Base-by-base conservation (phyloP, 2,329 filamentous ascomycete species). In the Fusarium camptoceras region DNA sequence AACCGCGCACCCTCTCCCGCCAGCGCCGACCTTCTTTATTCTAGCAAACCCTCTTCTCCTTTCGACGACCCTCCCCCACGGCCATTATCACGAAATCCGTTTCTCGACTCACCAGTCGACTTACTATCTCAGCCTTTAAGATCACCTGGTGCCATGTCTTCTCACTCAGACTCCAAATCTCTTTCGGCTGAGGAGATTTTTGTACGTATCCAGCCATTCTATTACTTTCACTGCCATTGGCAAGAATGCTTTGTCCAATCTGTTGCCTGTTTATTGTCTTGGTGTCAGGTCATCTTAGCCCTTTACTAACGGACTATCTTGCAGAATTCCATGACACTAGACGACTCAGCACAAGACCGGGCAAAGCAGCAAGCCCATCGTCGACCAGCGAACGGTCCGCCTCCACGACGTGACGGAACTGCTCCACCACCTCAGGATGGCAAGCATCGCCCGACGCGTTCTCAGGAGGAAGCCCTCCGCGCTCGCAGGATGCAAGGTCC, bases 61-160 rank as follows among this genome's bases (percentile, higher is more conserved):
- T 89, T 89, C 77, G 87, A 88, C 80, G 87, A 89, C 79, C 84
- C 80, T 68, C 81, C 83, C 73, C 81, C 83, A 73, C 86, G 90
- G 76, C 90, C 90, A 59, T 80, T 89, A 62, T 93, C 91, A 73
- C 88, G 88, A 78, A 94, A 94, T 74, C 92, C 92, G 37, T 94
- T 94, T 77, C 85, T 94, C 69, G 91, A 92, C 73, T 83, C 85
- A 62, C 82, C 83, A 11, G 50, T 63, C 28, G 66, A 70, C 46
- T 66, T 67, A 69, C 70, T 83, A 68, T 72, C 79, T 73, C 74
- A 78, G 72, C 76, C 79, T 60, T 60, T 82, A 49, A 81, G 78
- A 71, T 83, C 83, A 31, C 79, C 83, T 22, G 82, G 84, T 65
- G 82, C 80, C 64, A 87, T 88, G 86, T 80, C 86, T 50, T 80